phyloP scores from a whole-genome alignment of 2,329 filamentous ascomycete genomes.

The Colletotrichum viniferum region DNA sequence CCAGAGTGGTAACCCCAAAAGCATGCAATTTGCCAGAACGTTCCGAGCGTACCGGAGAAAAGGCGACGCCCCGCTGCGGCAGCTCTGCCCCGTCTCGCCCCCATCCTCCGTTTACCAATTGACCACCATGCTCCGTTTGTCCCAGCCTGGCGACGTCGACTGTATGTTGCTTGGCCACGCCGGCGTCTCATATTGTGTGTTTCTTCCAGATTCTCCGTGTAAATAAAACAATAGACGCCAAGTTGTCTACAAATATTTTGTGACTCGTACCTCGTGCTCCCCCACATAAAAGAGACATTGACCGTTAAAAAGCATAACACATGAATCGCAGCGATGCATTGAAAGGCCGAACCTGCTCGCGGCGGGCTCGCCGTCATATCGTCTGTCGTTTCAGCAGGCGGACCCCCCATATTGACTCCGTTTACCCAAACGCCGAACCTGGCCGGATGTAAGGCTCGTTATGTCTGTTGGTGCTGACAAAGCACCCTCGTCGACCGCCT shows the following conservation, averaged over 20 bases:
- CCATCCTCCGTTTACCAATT: background rate
- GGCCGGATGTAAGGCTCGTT: slow-evolving; percentile 1
- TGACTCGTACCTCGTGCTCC: background rate
- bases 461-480: slow-evolving; percentile 8
- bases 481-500: background rate
- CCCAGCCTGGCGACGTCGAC: background rate
- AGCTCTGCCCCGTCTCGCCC: background rate
- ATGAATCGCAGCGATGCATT: background rate
- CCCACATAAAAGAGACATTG: background rate
- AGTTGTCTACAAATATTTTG: slow-evolving; percentile 5
- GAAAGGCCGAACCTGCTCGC: background rate
- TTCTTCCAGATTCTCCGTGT: background rate
- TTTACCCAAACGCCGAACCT: slow-evolving; percentile 20
- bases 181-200: background rate
- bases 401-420: slow-evolving; percentile 7
- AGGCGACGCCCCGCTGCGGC: background rate
- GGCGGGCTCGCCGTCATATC: background rate
- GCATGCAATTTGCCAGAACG: background rate
- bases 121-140: background rate
- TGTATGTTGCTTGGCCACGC: background rate
- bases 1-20: background rate
- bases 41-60: background rate
- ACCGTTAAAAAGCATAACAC: background rate
- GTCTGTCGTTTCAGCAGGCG: slow-evolving; percentile 11
- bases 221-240: slow-evolving; percentile 8